phyloP scores from a whole-genome alignment of 73 alveolate species.

The Paramecium caudatum region DNA sequence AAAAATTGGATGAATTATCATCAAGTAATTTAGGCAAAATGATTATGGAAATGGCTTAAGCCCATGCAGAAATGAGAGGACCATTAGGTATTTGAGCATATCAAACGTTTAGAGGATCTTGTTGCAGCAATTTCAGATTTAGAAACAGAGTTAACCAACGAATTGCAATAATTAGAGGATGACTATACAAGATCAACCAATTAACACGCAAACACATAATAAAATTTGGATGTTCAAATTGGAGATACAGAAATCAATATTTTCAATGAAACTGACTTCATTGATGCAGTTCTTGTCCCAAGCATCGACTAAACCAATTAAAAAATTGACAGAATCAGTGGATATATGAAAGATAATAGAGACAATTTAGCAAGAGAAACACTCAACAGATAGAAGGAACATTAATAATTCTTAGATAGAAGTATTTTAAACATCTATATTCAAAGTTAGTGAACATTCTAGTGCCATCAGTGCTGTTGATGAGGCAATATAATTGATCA shows the following conservation, averaged over 20 bases:
- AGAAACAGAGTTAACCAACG: constrained; percentile 43
- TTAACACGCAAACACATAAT: constrained; percentile 46
- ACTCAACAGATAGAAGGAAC: constrained; percentile 29
- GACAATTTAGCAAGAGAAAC: constrained; percentile 54
- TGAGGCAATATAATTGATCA: constrained; percentile 41
- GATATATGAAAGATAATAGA: constrained; percentile 54
- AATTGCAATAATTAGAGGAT: constrained; percentile 50
- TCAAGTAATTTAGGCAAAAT: constrained; percentile 32
- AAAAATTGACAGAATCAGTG: constrained; percentile 44
- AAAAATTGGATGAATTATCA: constrained; percentile 12
- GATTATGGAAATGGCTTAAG: constrained; percentile 52
- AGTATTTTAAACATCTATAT: background rate
- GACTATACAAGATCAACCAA: constrained; percentile 60
- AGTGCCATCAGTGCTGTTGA: constrained; percentile 58
- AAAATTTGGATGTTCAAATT: constrained; percentile 43
- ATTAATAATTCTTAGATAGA: constrained; percentile 50
- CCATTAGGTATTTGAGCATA: constrained; percentile 45
- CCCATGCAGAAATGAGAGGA: constrained; percentile 68
- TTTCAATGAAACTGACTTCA: constrained; percentile 27
- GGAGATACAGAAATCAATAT: constrained; percentile 56
- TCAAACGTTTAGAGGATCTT: constrained; percentile 31
- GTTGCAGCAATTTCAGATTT: constrained; percentile 47
- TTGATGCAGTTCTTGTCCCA: constrained; percentile 52
- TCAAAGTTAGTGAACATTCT: constrained; percentile 54
- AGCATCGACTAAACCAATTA: constrained; percentile 32